Conservation (phyloP, 306 rosid species). For the Sechiopsis laciniata region DNA sequence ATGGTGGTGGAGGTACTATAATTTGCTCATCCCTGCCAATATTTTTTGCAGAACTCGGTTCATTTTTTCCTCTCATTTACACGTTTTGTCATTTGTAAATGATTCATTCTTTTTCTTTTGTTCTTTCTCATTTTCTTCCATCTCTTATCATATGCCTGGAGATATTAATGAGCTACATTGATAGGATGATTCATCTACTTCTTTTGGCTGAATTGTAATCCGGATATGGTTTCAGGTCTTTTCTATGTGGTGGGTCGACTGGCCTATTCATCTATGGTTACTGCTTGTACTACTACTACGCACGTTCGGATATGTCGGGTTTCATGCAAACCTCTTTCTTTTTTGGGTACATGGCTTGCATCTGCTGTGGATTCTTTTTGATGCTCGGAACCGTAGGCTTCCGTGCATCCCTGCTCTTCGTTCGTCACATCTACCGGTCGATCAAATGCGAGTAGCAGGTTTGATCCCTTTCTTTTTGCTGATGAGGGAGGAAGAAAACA, state of each 20-base stretch:
- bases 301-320: constrained; percentile 92
- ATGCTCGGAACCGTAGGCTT: constrained; percentile 93
- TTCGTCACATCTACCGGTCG: constrained; percentile 91
- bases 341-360: constrained; percentile 98
- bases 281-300: constrained; percentile 90
- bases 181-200: not conserved
- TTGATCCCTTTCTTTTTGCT: constrained; percentile 5
- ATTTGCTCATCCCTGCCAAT: constrained; percentile 5
- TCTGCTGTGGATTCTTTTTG: constrained; percentile 95
- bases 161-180: not conserved
- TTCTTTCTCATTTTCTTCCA: not conserved
- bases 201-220: constrained; percentile 18
- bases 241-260: constrained; percentile 95
- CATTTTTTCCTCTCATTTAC: not conserved
- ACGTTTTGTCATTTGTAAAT: not conserved
- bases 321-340: constrained; percentile 95
- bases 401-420: constrained; percentile 83
- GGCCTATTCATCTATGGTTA: constrained; percentile 92
- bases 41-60: not conserved
- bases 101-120: not conserved
- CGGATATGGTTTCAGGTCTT: constrained; percentile 51
- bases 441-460: constrained; percentile 82
- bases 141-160: not conserved
- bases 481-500: constrained; percentile 14
- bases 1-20: constrained; percentile 98